phyloP scores from a whole-genome alignment of 768 basidiomycete species.

The Mycena venus region DNA sequence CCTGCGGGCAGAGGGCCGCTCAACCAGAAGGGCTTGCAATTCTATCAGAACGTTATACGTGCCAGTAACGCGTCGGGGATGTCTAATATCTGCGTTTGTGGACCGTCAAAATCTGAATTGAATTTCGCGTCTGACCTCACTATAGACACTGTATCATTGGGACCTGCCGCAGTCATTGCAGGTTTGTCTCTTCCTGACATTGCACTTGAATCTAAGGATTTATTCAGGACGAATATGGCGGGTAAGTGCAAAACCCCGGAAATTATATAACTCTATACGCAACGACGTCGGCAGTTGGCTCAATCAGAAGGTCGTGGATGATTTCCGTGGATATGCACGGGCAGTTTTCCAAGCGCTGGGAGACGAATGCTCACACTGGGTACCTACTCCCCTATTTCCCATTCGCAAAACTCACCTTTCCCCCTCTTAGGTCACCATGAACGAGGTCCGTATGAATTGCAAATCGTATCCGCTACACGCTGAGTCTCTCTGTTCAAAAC shows the following conservation, averaged over 20 bases:
- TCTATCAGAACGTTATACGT: conserved; percentile 61
- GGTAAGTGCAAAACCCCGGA: background rate
- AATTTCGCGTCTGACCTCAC: conserved; percentile 5
- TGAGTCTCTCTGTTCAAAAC: background rate
- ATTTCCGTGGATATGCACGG: conserved; percentile 60
- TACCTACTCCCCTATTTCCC: background rate
- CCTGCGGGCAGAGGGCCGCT: conserved; percentile 62
- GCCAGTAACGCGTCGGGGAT: conserved; percentile 60
- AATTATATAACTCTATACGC: background rate
- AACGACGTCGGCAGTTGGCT: conserved; percentile 53
- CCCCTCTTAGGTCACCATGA: conserved; percentile 30
- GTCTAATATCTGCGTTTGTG: conserved; percentile 56
- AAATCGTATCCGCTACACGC: background rate
- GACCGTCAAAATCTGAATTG: background rate
- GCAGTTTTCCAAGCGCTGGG: conserved; percentile 31
- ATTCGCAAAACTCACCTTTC: background rate
- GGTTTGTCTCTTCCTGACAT: conserved; percentile 49
- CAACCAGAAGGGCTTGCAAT: conserved; percentile 59
- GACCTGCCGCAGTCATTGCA: conserved; percentile 66
- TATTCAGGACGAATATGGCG: conserved; percentile 29
- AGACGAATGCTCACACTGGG: conserved; percentile 30
- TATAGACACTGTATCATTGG: conserved; percentile 64
- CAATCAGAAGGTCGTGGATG: conserved; percentile 58
- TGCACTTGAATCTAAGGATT: background rate
- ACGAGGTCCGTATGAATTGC: conserved; percentile 20